phyloP scores from a whole-genome alignment of 75 land plant species.

The Ceratopteris richardii region DNA sequence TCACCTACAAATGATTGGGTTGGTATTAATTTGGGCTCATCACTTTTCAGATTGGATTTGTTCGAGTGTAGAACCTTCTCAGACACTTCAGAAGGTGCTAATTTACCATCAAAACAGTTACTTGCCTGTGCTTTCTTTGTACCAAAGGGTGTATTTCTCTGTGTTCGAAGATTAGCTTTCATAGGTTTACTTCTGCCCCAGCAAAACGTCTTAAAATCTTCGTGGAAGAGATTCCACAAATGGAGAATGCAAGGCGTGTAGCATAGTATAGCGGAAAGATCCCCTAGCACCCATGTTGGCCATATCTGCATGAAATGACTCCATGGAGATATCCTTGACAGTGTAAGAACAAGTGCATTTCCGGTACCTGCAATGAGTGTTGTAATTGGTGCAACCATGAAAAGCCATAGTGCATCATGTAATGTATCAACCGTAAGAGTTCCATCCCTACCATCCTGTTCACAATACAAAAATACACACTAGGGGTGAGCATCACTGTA shows the following conservation, averaged over 20 bases:
- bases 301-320: constrained; percentile 23
- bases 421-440: constrained; percentile 29
- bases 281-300: constrained; percentile 46
- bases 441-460: constrained; percentile 35
- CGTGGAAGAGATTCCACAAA: constrained; percentile 31
- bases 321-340: constrained; percentile 26
- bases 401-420: constrained; percentile 39
- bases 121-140: neutral
- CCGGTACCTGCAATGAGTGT: constrained; percentile 24
- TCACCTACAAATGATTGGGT: too few species aligned
- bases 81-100: neutral
- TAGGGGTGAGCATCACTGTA: neutral
- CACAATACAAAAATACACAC: neutral
- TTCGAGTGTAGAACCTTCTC: too few species aligned
- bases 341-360: constrained; percentile 29
- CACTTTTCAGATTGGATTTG: neutral
- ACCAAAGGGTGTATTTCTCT: neutral
- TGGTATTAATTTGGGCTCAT: neutral
- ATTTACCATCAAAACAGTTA: neutral
- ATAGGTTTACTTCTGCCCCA: constrained; percentile 5
- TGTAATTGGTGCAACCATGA: constrained; percentile 36
- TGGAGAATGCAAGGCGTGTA: constrained; percentile 38
- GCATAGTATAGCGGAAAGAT: constrained; percentile 35
- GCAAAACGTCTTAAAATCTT: neutral
- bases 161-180: neutral